Percentiles rank a stretch among this genome's conserved stretches.
phyloP scores from a whole-genome alignment of 176 grass and related monocot genomes.

The Olyra latifolia region DNA sequence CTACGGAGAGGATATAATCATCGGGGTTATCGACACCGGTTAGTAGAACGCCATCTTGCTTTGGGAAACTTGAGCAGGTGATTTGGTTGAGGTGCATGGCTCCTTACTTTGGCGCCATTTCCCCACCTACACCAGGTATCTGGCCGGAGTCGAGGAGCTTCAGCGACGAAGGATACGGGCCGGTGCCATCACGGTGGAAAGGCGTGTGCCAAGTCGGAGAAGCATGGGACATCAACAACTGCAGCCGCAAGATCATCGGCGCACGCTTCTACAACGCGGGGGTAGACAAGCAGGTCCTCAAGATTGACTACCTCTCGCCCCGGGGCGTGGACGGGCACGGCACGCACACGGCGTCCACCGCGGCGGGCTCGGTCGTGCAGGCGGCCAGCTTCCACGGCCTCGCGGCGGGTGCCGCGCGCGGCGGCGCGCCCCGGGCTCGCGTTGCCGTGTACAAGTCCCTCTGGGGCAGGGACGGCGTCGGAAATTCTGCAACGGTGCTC shows the following conservation, averaged over 20 bases:
- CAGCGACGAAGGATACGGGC: constrained; percentile 8
- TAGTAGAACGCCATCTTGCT: neutral
- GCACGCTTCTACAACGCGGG: constrained; percentile 12
- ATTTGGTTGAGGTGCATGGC: neutral
- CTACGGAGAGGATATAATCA: constrained; percentile 29
- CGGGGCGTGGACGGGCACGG: neutral
- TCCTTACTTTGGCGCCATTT: neutral
- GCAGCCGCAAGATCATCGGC: constrained; percentile 44
- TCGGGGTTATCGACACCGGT: constrained; percentile 11
- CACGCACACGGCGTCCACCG: constrained; percentile 22
- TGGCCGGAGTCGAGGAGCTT: constrained; percentile 43
- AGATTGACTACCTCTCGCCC: neutral
- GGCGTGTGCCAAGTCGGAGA: neutral
- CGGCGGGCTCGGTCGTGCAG: constrained; percentile 1
- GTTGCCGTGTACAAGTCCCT: constrained; percentile 16
- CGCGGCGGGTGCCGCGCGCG: neutral
- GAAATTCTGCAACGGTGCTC: neutral
- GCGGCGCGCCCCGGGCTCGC: constrained; percentile 18
- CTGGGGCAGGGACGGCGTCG: neutral
- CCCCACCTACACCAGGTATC: constrained; percentile 10
- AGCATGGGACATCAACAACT: constrained; percentile 10
- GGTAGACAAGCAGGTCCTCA: rapidly evolving
- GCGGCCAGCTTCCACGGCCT: constrained; percentile 22
- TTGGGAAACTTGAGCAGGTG: neutral
- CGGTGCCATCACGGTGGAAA: constrained; percentile 16